Base-by-base conservation (phyloP, 495 filamentous ascomycete genomes). In the Penicillium argentinense region DNA sequence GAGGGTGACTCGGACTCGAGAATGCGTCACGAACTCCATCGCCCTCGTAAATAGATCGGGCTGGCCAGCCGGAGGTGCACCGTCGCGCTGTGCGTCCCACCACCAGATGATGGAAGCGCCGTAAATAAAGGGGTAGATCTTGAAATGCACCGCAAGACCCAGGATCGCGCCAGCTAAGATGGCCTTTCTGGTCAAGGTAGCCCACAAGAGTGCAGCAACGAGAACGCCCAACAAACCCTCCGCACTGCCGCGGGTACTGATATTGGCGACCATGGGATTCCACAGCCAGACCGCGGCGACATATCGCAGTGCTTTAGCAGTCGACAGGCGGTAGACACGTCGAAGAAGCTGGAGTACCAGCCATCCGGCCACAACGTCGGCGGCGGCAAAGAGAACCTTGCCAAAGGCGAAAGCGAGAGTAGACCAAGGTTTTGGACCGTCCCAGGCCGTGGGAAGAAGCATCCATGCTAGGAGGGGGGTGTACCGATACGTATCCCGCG, bases 41-140 rank as follows among this genome's bases (percentile, higher is more conserved):
- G 75, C 47, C 2, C 56, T 47, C 5, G 53, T 53, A 3, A 61
- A 5, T 3, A 60, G 21, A 22, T 21, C 37, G 0, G 51, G 33
- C 0, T 45, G 41, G 11, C n/a, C 17, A 27, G 42, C 6, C 12
- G 47, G 27, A 12, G 18, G 18, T 37, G 49, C 37, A 7, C 54
- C 54, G 41, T 65, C 61, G n/a, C 53, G 54, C 29, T 82, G 76
- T 0, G 66, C 64, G 53, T 88, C 88, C 73, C 96, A 81, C 85
- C 85, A 91, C 87, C 88, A 95, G 6, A 97, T 60, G 22, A 97
- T 87, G 0, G 88, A 85, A 0, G 81, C 75, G 1, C 87, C 91
- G 67, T 98, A 98, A 27, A 97, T 88, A 60, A 97, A 95, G 1
- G 93, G 93, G 61, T 97, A 98, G 44, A 98, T 98, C 73, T 98